Conservation (phyloP, 164 flowering plant genomes). For the Piper betle region DNA sequence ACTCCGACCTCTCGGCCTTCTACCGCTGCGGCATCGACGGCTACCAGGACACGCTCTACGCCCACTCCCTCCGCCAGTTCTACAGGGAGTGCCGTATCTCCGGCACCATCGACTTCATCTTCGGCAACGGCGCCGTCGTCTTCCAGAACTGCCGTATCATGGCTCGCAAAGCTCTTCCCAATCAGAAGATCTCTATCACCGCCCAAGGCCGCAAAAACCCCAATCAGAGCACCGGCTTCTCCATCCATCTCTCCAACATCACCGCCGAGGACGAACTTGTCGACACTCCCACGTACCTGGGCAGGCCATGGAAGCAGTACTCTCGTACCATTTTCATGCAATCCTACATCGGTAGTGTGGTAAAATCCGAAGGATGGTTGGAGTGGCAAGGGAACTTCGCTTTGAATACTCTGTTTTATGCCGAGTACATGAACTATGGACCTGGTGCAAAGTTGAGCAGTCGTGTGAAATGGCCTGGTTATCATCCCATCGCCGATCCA, state of each 20-base stretch:
- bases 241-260: constrained; percentile 62
- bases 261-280: constrained; percentile 39
- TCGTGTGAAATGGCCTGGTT: constrained; percentile 80
- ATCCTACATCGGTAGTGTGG: constrained; percentile 28
- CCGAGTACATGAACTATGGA: constrained; percentile 62
- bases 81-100: too few relatives aligned
- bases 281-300: constrained; percentile 45
- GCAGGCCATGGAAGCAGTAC: constrained; percentile 74
- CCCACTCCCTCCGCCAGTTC: too few relatives aligned
- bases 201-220: too few relatives aligned
- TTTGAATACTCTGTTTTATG: constrained; percentile 46
- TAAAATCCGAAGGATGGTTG: constrained; percentile 76
- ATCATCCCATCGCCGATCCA: constrained; percentile 22
- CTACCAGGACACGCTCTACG: too few relatives aligned
- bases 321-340: constrained; percentile 66
- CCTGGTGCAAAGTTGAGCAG: constrained; percentile 28
- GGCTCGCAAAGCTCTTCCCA: too few relatives aligned
- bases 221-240: constrained; percentile 78
- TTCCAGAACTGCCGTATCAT: too few relatives aligned
- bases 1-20: too few relatives aligned
- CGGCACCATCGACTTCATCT: too few relatives aligned
- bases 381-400: constrained; percentile 51
- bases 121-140: too few relatives aligned
- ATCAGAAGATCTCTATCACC: too few relatives aligned
- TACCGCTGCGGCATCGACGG: too few relatives aligned